These are phyloP conservation scores for Linnemannia exigua DNA, from an alignment of 192 early-diverging fungal genomes.

Conservation along the genomic window DNA sequence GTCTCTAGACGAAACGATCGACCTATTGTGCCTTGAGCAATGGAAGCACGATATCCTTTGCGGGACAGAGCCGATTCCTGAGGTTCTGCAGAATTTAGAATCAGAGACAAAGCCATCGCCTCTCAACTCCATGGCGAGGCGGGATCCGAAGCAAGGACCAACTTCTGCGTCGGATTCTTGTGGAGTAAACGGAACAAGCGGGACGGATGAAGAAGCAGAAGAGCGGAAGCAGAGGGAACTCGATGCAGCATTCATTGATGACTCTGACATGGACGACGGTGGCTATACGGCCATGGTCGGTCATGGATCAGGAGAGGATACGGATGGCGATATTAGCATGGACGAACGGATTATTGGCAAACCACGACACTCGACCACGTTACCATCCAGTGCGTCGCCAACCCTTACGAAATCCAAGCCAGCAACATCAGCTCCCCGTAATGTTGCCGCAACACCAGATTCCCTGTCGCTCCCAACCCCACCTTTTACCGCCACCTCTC, in stretches of 20 bases:
- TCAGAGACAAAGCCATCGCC: background rate
- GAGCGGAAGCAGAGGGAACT: constrained; percentile 31
- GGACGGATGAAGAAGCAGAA: constrained; percentile 11
- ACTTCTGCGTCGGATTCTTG: background rate
- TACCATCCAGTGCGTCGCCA: background rate
- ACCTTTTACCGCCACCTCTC: background rate
- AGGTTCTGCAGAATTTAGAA: background rate
- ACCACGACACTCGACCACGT: background rate
- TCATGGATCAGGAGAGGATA: background rate
- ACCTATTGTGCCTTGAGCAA: background rate
- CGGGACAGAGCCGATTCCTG: background rate
- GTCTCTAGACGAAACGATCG: constrained; percentile 31
- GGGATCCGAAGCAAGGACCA: background rate
- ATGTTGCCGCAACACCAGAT: background rate
- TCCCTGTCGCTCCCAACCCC: constrained; percentile 6
- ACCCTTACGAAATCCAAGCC: background rate
- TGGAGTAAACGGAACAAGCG: constrained; percentile 13
- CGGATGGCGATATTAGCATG: constrained; percentile 6
- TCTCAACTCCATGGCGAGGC: background rate
- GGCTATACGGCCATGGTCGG: background rate
- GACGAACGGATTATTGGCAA: background rate
- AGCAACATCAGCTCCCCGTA: background rate
- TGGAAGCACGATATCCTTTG: constrained; percentile 25
- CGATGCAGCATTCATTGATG: constrained; percentile 41
- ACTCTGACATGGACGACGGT: constrained; percentile 3